These are phyloP conservation scores for Poterioochromonas sp. DNA, from an alignment of 352 stramenopile genomes.

Conservation along the genomic window DNA sequence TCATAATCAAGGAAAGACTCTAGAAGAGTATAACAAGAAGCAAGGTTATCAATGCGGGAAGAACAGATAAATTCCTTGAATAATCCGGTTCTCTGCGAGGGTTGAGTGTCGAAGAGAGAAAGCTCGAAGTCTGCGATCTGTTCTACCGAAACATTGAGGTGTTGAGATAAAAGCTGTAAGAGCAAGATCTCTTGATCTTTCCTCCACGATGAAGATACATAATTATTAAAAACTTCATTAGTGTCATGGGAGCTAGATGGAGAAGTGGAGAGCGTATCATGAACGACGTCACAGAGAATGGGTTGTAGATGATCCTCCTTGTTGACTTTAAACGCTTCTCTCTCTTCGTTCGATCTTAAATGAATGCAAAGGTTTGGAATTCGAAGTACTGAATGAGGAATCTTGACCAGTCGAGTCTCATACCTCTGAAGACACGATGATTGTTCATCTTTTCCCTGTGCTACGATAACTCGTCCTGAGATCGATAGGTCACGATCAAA, in stretches of 20 bases:
- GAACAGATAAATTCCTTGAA: slow-evolving; percentile 90
- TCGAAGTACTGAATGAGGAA: slow-evolving; percentile 82
- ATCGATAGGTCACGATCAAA: slow-evolving; percentile 80
- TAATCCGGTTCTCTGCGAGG: slow-evolving; percentile 71
- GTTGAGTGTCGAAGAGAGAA: slow-evolving; percentile 88
- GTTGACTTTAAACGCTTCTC: slow-evolving; percentile 82
- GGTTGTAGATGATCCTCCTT: slow-evolving; percentile 84
- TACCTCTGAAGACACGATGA: too few relatives aligned
- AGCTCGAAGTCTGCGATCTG: slow-evolving; percentile 93
- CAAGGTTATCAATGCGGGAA: slow-evolving; percentile 89
- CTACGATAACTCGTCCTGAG: slow-evolving; percentile 40
- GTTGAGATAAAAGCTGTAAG: neutral
- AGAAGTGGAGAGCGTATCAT: neutral
- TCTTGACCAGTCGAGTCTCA: slow-evolving; percentile 60
- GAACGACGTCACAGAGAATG: slow-evolving; percentile 70
- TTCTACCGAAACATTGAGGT: slow-evolving; percentile 42
- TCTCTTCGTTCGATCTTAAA: slow-evolving; percentile 67
- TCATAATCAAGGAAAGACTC: slow-evolving; percentile 44
- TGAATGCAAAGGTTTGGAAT: slow-evolving; percentile 95
- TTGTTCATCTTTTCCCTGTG: slow-evolving; percentile 47
- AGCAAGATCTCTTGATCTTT: neutral
- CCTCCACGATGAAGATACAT: neutral
- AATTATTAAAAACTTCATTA: too few relatives aligned
- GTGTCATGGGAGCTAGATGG: neutral
- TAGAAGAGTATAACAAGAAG: slow-evolving; percentile 58